Evolutionary conservation across 1,284 basidiomycete species (phyloP).

Genomic region (Sanghuangporus baumii): DNA sequence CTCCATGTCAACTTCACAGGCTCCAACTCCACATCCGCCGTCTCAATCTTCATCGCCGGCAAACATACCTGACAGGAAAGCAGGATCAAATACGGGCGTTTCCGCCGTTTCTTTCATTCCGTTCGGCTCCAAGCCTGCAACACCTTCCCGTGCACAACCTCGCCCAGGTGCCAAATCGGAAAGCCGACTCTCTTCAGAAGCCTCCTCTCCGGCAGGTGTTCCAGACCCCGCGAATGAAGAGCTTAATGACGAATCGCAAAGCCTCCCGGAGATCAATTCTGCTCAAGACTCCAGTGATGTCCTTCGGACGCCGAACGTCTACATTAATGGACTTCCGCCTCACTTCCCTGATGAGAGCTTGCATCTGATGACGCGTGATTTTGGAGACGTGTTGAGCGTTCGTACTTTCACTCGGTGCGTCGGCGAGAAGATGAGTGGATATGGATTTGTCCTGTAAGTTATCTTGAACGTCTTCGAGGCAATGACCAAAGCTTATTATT

Average conservation of each 20-base stretch:
- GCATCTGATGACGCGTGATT: constrained; percentile 26
- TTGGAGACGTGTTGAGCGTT: constrained; percentile 27
- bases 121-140: not conserved
- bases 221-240: not conserved
- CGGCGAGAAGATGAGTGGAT: constrained; percentile 27
- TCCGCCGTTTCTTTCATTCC: not conserved
- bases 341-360: constrained; percentile 42
- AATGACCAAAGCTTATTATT: not conserved
- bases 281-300: not conserved
- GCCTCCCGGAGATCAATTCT: not conserved
- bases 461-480: not conserved
- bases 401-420: constrained; percentile 28
- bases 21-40: not conserved
- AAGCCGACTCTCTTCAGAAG: not conserved
- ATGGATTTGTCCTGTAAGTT: constrained; percentile 29
- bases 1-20: not conserved
- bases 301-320: constrained; percentile 35
- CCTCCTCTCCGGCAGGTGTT: not conserved
- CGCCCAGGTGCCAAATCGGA: not conserved
- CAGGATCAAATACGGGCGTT: not conserved
- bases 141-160: not conserved
- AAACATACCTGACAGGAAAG: not conserved
- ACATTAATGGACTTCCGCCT: constrained; percentile 45
- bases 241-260: not conserved
- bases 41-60: not conserved